Base-by-base conservation (phyloP, 495 filamentous ascomycete species). In the Aspergillus conjunctus region DNA sequence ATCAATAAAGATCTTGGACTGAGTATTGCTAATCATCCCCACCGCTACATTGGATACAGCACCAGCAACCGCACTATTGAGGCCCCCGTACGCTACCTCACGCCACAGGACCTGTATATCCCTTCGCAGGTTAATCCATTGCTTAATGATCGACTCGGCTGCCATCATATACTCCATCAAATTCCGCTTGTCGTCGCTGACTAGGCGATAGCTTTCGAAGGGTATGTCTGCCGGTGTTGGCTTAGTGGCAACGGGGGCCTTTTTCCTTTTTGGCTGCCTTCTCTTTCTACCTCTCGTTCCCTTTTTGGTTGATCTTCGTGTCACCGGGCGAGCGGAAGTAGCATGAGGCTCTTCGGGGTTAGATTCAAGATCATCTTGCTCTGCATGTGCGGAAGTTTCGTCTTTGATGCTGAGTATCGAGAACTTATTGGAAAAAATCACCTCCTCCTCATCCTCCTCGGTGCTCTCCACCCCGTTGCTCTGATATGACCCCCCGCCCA, bases 21-120 rank as follows among this genome's bases (percentile, higher is more conserved):
- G 68, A 22, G 68, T 54, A 33, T 68, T 65, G 48, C 76, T 68
- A 52, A 82, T 58, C 66, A 77, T 74, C 18, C 60, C 50, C 41
- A 78, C 64, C 46, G 78, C 74, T 10, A 77, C 34, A 51, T 77
- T 78, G 33, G 72, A 78, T 20, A 79, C 12, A 4, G 74, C 65
- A 4, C 73, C 78, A 22, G 80, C 80, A 33, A 79, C 71, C 7
- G 77, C 81, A 37, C 60, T 69, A 56, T 82, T 82, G 30, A 82
- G 66, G 7, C 66, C 70, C 2, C 71, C 60, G 61, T 80, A 77
- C 4, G 77, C 75, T 37, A 78, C 75, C n/a, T 82, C 67, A 15
- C 58, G 70, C 80, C 79, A 82, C 15, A 74, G n/a, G 9, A 54
- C 62, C 53, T 79, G 78, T 39, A 81, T 22, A 41, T 72, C 69